Evolutionary conservation across 2,329 filamentous ascomycete species (phyloP).

Genomic region (Colletotrichum agaves): DNA sequence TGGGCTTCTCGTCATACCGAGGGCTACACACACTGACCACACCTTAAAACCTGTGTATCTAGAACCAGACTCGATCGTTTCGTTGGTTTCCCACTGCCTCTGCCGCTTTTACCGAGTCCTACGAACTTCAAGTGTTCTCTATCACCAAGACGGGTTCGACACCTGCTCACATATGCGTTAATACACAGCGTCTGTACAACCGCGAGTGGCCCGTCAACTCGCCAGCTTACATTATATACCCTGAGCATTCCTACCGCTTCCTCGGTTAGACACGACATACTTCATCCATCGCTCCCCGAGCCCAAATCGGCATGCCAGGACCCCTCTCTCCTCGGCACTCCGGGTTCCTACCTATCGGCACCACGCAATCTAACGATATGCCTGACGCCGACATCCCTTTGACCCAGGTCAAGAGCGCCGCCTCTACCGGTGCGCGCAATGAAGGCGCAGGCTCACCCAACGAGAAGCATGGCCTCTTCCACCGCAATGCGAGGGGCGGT

Average conservation of each 20-base stretch:
- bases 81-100: slow-evolving; percentile 12
- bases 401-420: slow-evolving; percentile 64
- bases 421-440: slow-evolving; percentile 62
- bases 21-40: background rate
- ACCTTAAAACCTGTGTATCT: background rate
- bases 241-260: slow-evolving; percentile 19
- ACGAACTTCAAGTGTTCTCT: slow-evolving; percentile 14
- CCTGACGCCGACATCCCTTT: slow-evolving; percentile 63
- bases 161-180: slow-evolving; percentile 29
- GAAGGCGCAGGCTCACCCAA: slow-evolving; percentile 46
- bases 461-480: slow-evolving; percentile 60
- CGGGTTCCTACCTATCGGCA: slow-evolving; percentile 57
- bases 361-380: slow-evolving; percentile 46
- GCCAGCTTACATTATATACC: background rate
- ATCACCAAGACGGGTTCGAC: slow-evolving; percentile 31
- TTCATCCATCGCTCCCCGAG: background rate
- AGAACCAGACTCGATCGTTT: slow-evolving; percentile 27
- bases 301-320: slow-evolving; percentile 38
- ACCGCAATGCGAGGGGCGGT: slow-evolving; percentile 55
- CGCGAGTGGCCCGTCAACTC: background rate
- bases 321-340: slow-evolving; percentile 51
- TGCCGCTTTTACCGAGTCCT: background rate
- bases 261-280: slow-evolving; percentile 13
- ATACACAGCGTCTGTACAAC: slow-evolving; percentile 18
- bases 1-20: slow-evolving; percentile 25